Evolutionary conservation across 2,329 filamentous ascomycete genomes (phyloP), one percentile per base, ranked within the genome.

Genomic region (Aaosphaeria arxii): DNA sequence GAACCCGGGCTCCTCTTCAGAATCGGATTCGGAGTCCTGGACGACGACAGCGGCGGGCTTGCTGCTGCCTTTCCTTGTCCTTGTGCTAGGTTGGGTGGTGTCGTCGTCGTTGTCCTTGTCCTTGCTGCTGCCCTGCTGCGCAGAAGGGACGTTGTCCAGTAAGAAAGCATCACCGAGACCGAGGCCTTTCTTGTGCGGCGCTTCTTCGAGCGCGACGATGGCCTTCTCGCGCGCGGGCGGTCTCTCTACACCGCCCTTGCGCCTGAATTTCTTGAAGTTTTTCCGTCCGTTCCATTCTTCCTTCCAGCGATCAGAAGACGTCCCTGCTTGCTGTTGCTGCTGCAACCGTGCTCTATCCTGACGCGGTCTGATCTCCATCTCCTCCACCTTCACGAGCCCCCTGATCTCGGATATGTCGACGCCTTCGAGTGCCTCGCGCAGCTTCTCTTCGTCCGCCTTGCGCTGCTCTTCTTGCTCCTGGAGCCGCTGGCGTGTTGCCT

Each of bases 231-330:
- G 57, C 32, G 71, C 70, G n/a, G 73, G 71, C 42, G 63, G 69
- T 45, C 52, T 66, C 62, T 56, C 70, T 51, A 49, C 56, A 24
- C 59, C 66, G 38, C 69, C 24, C 7, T 17, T 62, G 5, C 70
- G 85, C 45, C 82, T 77, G 63, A 99, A 99, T 59, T 84, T 88
- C 69, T 99, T 99, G 74, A 96, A 99, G 64, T 99, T 97, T 70
- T 90, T 92, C 40, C 92, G 81, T 1, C 92, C 94, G 64, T 96
- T 95, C 94, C 94, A 99, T 36, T 79, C 79, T 1, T 89, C 84
- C 56, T 96, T 83, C 91, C 92, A 96, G 5, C 85, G 82, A 13
- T 78, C 71, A n/a, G 73, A 64, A 13, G 62, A 67, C 45, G 71
- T 55, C n/a, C 71, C 60, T 55, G 51, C 29, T 33, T 50, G 7